phyloP scores from a whole-genome alignment of 1,139 yeast genomes.

The Meyerozyma guilliermondii region DNA sequence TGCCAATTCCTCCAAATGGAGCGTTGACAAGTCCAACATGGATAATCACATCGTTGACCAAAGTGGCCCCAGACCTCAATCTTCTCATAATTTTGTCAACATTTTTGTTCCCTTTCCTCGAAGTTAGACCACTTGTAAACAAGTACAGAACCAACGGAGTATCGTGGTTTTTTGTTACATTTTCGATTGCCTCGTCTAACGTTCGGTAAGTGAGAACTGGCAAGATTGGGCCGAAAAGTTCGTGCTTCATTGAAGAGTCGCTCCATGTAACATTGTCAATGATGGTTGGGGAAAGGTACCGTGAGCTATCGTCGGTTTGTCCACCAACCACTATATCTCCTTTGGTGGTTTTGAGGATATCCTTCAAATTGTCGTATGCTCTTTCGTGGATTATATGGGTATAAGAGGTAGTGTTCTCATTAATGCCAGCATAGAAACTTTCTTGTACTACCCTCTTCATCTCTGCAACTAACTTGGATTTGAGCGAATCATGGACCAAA shows the following conservation, averaged over 20 bases:
- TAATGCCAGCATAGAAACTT: slow-evolving; percentile 41
- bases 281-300: slow-evolving; percentile 75
- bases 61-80: slow-evolving; percentile 70
- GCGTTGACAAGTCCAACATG: slow-evolving; percentile 69
- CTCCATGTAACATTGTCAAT: slow-evolving; percentile 55
- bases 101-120: slow-evolving; percentile 38
- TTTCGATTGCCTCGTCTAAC: slow-evolving; percentile 44
- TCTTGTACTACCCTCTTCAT: slow-evolving; percentile 38
- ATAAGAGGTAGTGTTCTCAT: slow-evolving; percentile 26
- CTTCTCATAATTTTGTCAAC: slow-evolving; percentile 45
- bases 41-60: slow-evolving; percentile 67
- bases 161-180: slow-evolving; percentile 54
- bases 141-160: slow-evolving; percentile 84
- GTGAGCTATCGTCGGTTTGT: slow-evolving; percentile 31
- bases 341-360: slow-evolving; percentile 44
- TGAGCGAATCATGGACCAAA: slow-evolving; percentile 55
- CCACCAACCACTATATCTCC: slow-evolving; percentile 65
- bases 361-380: slow-evolving; percentile 48
- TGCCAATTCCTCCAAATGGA: slow-evolving; percentile 93
- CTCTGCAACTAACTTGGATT: slow-evolving; percentile 43
- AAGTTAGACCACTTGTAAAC: slow-evolving; percentile 47
- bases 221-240: slow-evolving; percentile 80
- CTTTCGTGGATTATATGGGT: slow-evolving; percentile 63
- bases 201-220: slow-evolving; percentile 61
- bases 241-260: slow-evolving; percentile 72